Evolutionary conservation across 23 red algal genomes (phyloP), one percentile per base, ranked within the genome.

Genomic region (Agarophyton chilense): DNA sequence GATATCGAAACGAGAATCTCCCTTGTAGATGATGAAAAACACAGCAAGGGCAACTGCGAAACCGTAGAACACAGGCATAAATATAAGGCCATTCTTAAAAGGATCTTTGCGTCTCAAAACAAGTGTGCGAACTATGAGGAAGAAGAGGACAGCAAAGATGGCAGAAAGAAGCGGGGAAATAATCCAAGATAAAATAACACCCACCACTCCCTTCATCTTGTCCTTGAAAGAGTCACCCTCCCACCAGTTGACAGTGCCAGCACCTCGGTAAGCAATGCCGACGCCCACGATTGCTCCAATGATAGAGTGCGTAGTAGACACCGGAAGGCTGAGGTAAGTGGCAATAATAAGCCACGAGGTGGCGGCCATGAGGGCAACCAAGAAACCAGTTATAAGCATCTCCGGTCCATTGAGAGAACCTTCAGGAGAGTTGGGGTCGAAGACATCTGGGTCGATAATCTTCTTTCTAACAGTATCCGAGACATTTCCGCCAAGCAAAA

Each of bases 261-360:
- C 8, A 13, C 93, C 93, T 42, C 93, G 87, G 81, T 60, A 95
- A 4, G 87, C 93, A 25, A 98, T 33, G 28, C 90, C 95, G 26
- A 90, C 86, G 33, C 91, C 95, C 24, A 98, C 66, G 47, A 98
- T 55, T 3, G 78, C 38, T 6, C 95, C 95, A 44, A 98, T 92
- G 40, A 92, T 92, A 18, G 79, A 94, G 49, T 98, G 95, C 0
- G 90, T 98, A 34, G 95, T 94, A 32, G 95, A 98, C 72, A 98
- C 95, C 33, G 95, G 95, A 19, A 98, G 74, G 9, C 61, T 56
- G 19, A 94, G 54, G 52, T 87, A 92, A 26, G 95, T 92, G 25
- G 91, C 95, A 11, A 98, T 25, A 11, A 92, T 47, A 52, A 98
- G 39, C 95, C 95, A 98, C 11, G 92, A 32, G 19, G 93, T 92